Evolutionary conservation across 2,329 filamentous ascomycete species (phyloP), one percentile per base, ranked within the genome.

Genomic region (Pestalotiopsis sp.): DNA sequence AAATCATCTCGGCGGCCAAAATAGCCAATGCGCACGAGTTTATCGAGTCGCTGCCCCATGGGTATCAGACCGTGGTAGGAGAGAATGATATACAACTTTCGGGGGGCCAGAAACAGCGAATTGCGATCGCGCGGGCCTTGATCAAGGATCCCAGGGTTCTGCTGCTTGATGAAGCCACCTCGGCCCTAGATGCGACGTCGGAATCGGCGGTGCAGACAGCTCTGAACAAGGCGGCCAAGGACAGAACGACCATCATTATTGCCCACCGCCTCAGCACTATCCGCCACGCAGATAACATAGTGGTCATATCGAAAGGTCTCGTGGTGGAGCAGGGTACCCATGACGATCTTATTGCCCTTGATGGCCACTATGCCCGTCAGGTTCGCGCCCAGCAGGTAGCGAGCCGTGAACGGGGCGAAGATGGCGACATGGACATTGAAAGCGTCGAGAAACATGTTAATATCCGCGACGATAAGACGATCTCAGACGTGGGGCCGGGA

Each of bases 21-120:
- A 95, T 91, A 85, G 92, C 94, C 13, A 97, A 97, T 73, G 94
- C 94, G 0, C 94, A 97, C 76, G 93, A 97, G 70, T 97, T 97
- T 75, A 93, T 97, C 80, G 84, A 92, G 72, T 93, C 91, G 4
- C 83, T 96, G 17, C 92, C 92, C 1, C 92, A 97, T 1, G 93
- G 93, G 10, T 94, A 97, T 81, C 86, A 89, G 72, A 97, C 94
- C 0, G 75, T 93, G 3, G 93, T 97, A 38, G 94, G 94, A 26
- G 92, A 87, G 77, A 96, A 97, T 80, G 94, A 94, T 59, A 86
- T 88, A 30, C 87, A 97, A 77, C 82, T 97, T 24, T 94, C 91
- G 3, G 94, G 94, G 64, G 94, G 94, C 0, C 94, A 98, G 79
- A 97, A 97, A 76, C 94, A 98, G 80, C 91, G 94, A 66, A 89